A percentile compares a stretch with the other conserved stretches of the same genome.
phyloP scores from a whole-genome alignment of 352 stramenopile species.

The Aphanomyces stellatus region DNA sequence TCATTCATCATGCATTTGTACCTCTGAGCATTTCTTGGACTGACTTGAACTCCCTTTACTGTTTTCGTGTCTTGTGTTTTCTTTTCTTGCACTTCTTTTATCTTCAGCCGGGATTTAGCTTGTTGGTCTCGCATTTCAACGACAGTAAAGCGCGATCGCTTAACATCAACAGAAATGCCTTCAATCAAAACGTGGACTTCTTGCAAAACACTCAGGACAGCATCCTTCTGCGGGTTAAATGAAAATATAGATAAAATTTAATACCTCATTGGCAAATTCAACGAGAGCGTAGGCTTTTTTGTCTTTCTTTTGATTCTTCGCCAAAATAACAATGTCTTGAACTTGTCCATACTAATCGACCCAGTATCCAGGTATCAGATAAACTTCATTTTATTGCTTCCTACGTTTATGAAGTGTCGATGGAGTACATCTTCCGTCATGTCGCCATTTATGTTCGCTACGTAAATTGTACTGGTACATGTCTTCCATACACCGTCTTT shows the following conservation, averaged over 20 bases:
- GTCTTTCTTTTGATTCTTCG: constrained; percentile 7
- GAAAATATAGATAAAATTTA: too few species aligned
- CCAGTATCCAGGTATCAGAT: too few species aligned
- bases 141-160: constrained; percentile 6
- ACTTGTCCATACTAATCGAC: background rate
- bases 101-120: background rate
- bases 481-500: constrained; percentile 11
- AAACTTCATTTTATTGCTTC: too few species aligned
- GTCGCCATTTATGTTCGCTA: background rate
- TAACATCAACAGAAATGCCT: background rate
- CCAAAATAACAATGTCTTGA: background rate
- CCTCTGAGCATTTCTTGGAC: too few species aligned
- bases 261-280: constrained; percentile 1
- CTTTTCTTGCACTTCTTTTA: background rate
- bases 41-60: too few species aligned
- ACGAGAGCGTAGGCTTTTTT: constrained; percentile 3
- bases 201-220: too few species aligned
- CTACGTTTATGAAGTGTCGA: background rate
- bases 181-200: background rate
- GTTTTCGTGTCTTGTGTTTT: background rate
- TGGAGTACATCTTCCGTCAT: background rate
- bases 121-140: constrained; percentile 6
- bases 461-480: background rate
- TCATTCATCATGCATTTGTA: too few species aligned
- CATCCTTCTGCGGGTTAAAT: too few species aligned